A percentile compares a stretch with the other conserved stretches of the same genome.
Conservation (phyloP, 2,329 filamentous ascomycete species). For the Aspergillus brunneoviolaceus region DNA sequence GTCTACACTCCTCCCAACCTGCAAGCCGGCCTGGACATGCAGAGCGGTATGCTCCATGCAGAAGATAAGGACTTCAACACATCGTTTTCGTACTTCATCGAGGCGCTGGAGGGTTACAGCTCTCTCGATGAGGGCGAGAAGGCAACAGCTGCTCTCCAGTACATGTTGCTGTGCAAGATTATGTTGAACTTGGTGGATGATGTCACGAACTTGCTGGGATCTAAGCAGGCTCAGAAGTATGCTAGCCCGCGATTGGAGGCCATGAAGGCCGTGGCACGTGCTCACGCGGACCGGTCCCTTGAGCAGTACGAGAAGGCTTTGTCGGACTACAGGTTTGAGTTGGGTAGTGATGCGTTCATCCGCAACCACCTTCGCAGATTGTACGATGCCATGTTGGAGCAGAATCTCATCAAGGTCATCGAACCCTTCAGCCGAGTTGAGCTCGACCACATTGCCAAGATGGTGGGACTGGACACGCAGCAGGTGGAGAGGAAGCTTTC, state of each 20-base stretch:
- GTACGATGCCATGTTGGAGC: slow-evolving; percentile 98
- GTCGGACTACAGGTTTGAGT: slow-evolving; percentile 85
- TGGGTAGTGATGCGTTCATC: slow-evolving; percentile 93
- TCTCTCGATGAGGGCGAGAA: slow-evolving; percentile 82
- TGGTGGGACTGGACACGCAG: slow-evolving; percentile 92
- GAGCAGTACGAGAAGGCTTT: slow-evolving; percentile 97
- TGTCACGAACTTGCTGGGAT: slow-evolving; percentile 89
- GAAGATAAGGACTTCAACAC: slow-evolving; percentile 99
- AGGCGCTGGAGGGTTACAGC: slow-evolving; percentile 95
- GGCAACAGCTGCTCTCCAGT: slow-evolving; percentile 96
- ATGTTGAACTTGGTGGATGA: slow-evolving; percentile 98
- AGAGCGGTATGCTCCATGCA: slow-evolving; percentile 97
- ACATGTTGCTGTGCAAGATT: slow-evolving; percentile 99
- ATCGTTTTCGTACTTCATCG: slow-evolving; percentile 98
- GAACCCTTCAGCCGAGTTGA: slow-evolving; percentile 97
- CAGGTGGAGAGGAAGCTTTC: slow-evolving; percentile 98
- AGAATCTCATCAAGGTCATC: slow-evolving; percentile 99
- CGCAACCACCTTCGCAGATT: slow-evolving; percentile 92
- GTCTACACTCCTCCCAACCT: slow-evolving; percentile 95
- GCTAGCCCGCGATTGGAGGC: slow-evolving; percentile 93
- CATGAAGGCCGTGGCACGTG: slow-evolving; percentile 97
- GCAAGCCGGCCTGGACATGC: slow-evolving; percentile 97
- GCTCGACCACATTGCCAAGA: slow-evolving; percentile 93
- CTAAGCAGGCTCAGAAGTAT: slow-evolving; percentile 96
- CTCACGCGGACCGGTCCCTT: slow-evolving; percentile 90